Conservation (phyloP, 1,139 yeast species). For the Candida tetrigidarum region DNA sequence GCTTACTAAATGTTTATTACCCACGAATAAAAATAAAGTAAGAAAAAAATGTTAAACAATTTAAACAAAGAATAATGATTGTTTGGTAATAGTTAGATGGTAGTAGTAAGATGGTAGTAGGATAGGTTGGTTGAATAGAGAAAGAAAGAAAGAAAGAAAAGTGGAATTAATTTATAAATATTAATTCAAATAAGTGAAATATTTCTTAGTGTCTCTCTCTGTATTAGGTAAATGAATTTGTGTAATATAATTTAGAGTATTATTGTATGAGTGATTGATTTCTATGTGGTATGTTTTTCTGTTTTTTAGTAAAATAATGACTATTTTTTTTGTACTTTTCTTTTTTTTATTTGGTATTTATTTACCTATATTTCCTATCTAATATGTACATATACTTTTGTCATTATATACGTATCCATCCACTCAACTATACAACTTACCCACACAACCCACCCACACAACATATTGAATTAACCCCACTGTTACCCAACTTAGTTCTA, state of each 20-base stretch:
- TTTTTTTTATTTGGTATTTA: neutral
- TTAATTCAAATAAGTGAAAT: no score
- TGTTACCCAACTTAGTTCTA: neutral
- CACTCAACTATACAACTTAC: neutral
- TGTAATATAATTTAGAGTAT: neutral
- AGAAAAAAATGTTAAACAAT: neutral
- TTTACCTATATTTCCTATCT: neutral
- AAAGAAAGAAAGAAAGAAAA: neutral
- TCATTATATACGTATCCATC: neutral
- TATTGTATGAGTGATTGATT: neutral
- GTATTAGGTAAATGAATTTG: neutral
- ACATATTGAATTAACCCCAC: no score
- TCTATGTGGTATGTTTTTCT: neutral
- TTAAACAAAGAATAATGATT: no score
- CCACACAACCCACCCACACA: no score
- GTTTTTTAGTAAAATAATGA: neutral
- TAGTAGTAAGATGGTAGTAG: neutral
- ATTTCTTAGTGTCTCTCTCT: neutral
- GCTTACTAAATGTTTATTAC: no score
- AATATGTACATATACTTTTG: neutral
- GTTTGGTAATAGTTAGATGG: no score
- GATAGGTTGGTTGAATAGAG: neutral
- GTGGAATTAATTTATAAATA: no score
- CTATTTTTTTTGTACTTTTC: neutral
- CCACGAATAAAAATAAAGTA: no score